Base-by-base conservation (phyloP, 306 rosid species). In the Mucuna pruriens region DNA sequence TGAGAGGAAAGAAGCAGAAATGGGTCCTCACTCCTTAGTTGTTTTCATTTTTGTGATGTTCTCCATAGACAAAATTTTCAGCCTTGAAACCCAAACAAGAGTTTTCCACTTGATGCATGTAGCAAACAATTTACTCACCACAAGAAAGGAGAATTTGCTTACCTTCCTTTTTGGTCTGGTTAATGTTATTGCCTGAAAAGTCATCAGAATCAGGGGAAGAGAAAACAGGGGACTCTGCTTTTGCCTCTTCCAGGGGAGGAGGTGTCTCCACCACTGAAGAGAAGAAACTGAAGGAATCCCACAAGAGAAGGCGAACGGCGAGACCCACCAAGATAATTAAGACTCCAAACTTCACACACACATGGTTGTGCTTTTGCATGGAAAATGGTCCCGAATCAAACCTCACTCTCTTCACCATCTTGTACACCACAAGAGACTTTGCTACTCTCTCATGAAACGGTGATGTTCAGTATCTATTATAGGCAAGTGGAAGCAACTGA, bases 331-430 rank as follows among this genome's bases (percentile, higher is more conserved):
- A 76, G 70, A 84, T 68, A 40, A 84, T 40, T 2, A 80, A 40
- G 10, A 52, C 58, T 31, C 76, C 87, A 31, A 84, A 75, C 69
- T 80, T 84, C 7, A 71, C 82, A 62, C 78, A 76, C 0, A 70
- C 2, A 71, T 60, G 79, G 33, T 70, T 84, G n/a, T 84, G 79
- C 16, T 69, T 84, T 75, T 84, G 82, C 64, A 80, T 20, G 1
- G 79, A 51, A 55, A 80, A 70, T 70, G 64, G 57, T 17, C 38
- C 69, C 9, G 46, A 12, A 79, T 84, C 87, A 67, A 78, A 84
- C 78, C 73, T 80, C 76, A 80, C 23, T n/a, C 36, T 76, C 75
- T 80, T 84, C 81, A 71, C 80, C 86, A 84, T 79, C 4, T 44
- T 29, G 23, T 26, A 23, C 17, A 16, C 9, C 15, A 45, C 17